phyloP scores from a whole-genome alignment of 345 rosid genomes.

The Combretum micranthum region DNA sequence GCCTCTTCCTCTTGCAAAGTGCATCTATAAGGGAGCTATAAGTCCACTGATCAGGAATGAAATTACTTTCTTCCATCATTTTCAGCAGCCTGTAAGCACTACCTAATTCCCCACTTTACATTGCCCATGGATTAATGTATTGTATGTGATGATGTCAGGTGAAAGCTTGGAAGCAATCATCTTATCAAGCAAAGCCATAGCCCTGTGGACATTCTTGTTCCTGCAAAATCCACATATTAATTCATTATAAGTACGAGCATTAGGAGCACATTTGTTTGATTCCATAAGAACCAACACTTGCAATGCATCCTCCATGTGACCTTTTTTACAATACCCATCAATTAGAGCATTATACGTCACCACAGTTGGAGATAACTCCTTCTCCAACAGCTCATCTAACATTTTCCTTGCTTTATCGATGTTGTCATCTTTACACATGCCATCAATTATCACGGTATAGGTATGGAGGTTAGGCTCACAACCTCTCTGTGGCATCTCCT shows the following conservation, averaged over 20 bases:
- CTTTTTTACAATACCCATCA: conserved; percentile 74
- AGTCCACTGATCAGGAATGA: conserved; percentile 72
- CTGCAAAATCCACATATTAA: conserved; percentile 63
- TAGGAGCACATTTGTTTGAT: conserved; percentile 44
- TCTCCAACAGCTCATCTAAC: conserved; percentile 50
- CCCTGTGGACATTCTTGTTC: conserved; percentile 65
- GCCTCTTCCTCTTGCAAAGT: conserved; percentile 57
- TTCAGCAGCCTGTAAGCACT: conserved; percentile 64
- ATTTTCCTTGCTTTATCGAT: conserved; percentile 52
- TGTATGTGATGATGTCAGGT: conserved; percentile 57
- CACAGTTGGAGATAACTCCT: conserved; percentile 50
- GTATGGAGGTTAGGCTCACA: conserved; percentile 72
- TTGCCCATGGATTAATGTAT: conserved; percentile 67
- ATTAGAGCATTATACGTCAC: conserved; percentile 82
- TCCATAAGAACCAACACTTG: conserved; percentile 67
- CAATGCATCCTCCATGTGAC: conserved; percentile 47
- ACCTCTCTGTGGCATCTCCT: conserved; percentile 59
- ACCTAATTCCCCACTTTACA: conserved; percentile 60
- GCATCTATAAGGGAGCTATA: conserved; percentile 55
- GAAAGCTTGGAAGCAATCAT: conserved; percentile 49
- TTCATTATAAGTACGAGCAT: conserved; percentile 81
- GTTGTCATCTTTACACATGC: conserved; percentile 47
- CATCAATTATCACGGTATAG: conserved; percentile 63
- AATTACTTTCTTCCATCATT: conserved; percentile 50
- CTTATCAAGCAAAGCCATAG: conserved; percentile 57